phyloP scores from a whole-genome alignment of 345 rosid species.

The Camelina hispida region DNA sequence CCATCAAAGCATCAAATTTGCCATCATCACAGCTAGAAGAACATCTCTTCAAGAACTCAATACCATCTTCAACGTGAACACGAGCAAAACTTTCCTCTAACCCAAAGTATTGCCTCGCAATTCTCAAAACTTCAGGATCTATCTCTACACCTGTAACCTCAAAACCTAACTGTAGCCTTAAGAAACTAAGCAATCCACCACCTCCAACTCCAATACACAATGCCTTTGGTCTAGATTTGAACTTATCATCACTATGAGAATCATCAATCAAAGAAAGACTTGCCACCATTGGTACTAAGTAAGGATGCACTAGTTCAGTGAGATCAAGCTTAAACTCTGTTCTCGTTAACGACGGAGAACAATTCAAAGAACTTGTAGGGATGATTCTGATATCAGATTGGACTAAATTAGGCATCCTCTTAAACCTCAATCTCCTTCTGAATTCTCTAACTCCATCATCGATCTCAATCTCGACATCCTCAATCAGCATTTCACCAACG shows the following conservation, averaged over 20 bases:
- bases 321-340: slow-evolving; percentile 53
- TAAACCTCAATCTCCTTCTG: slow-evolving; percentile 85
- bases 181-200: slow-evolving; percentile 74
- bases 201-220: slow-evolving; percentile 90
- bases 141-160: slow-evolving; percentile 73
- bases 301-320: slow-evolving; percentile 68
- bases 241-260: slow-evolving; percentile 37
- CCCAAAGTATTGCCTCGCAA: slow-evolving; percentile 70
- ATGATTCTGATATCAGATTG: slow-evolving; percentile 64
- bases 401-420: slow-evolving; percentile 79
- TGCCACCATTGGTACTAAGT: slow-evolving; percentile 82
- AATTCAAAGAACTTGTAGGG: slow-evolving; percentile 37
- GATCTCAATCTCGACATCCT: slow-evolving; percentile 66
- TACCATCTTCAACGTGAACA: slow-evolving; percentile 60
- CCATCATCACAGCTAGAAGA: slow-evolving; percentile 19
- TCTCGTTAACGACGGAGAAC: slow-evolving; percentile 39
- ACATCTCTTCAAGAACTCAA: slow-evolving; percentile 54
- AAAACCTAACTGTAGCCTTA: slow-evolving; percentile 59
- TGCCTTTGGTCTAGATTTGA: slow-evolving; percentile 55
- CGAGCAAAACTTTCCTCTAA: slow-evolving; percentile 55
- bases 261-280: slow-evolving; percentile 54
- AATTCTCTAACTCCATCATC: slow-evolving; percentile 51
- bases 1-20: slow-evolving; percentile 76
- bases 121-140: slow-evolving; percentile 67
- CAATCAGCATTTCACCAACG: slow-evolving; percentile 82